Evolutionary conservation across 2,329 filamentous ascomycete genomes (phyloP).

Genomic region (Diaporthe batatas): DNA sequence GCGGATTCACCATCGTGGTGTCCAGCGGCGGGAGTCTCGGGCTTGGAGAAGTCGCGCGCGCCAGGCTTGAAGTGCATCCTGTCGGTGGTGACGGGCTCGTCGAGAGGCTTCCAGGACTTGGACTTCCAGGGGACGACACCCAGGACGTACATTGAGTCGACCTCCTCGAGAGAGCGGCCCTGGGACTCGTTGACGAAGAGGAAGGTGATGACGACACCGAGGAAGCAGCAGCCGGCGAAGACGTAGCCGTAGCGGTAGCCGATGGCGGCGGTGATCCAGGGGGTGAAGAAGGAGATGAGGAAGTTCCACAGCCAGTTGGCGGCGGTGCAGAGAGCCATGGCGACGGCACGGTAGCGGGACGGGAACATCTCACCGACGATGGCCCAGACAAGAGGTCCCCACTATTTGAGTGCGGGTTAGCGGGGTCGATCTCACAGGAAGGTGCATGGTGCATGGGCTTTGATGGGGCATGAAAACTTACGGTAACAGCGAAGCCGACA

Average conservation of each 20-base stretch:
- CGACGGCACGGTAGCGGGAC: conserved; percentile 41
- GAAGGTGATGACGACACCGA: conserved; percentile 70
- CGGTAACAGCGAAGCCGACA: conserved; percentile 70
- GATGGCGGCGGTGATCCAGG: conserved; percentile 73
- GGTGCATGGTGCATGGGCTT: background rate
- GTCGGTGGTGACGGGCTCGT: conserved; percentile 41
- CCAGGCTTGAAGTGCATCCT: conserved; percentile 40
- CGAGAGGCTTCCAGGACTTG: conserved; percentile 56
- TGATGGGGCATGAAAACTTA: conserved; percentile 33
- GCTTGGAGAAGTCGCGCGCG: conserved; percentile 39
- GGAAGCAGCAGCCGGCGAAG: conserved; percentile 73
- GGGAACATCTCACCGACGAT: conserved; percentile 70
- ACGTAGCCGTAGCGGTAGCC: conserved; percentile 74
- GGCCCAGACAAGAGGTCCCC: conserved; percentile 79
- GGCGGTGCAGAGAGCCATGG: conserved; percentile 52
- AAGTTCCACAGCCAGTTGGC: conserved; percentile 74
- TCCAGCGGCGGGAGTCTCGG: conserved; percentile 36
- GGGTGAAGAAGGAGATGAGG: conserved; percentile 75
- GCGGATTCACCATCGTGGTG: conserved; percentile 36
- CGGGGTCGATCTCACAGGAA: background rate
- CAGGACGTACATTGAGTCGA: conserved; percentile 75
- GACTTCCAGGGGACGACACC: conserved; percentile 69
- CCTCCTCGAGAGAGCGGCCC: conserved; percentile 74
- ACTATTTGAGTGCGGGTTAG: conserved; percentile 58
- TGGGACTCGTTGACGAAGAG: conserved; percentile 76